Evolutionary conservation across 768 basidiomycete genomes (phyloP), one percentile per base, ranked within the genome.

Genomic region (Collybia nuda): DNA sequence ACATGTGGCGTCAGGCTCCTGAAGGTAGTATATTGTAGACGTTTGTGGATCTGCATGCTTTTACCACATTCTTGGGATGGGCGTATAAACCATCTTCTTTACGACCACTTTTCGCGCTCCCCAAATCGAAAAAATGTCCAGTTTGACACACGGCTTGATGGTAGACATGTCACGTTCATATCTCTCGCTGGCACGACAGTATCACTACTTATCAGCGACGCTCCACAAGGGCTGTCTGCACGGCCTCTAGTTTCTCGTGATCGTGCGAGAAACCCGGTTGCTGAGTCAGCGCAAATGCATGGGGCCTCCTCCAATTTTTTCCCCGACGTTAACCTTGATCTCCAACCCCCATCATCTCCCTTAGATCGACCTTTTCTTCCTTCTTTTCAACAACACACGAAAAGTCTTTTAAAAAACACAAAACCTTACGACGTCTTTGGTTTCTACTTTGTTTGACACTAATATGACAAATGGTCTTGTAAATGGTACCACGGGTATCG

Each of bases 381-480:
- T 53, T 55, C 52, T 53, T 56, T 59, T 59, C 56, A 54, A 44
- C 38, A 42, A 44, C 29, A 52, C 50, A 62, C 48, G 53, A 59
- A 62, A 59, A 59, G 48, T 55, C 32, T 24, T 53, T 54, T 50
- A 65, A 67, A 69, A 62, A 61, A 60, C 55, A 47, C 52, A 56
- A 56, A 53, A 32, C 48, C 44, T 59, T 51, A 52, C 58, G 43
- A 57, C 59, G 52, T 55, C 59, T 56, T 56, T 52, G 58, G 56
- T 61, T 63, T 63, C 52, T 55, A 61, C 48, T 56, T 56, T 55
- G 54, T 51, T 63, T 62, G 52, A 57, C 59, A 53, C 61, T 74
- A 77, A 86, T 89, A 91, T 91, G 89, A 85, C 88, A 77, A 90
- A 90, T 91, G 89, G 87, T 82, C 82, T 83, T 79, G 82, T 89